Percentiles rank a stretch among this genome's conserved stretches.
Conservation (phyloP, 192 early-diverging fungal genomes). For the Coemansia sp. region DNA sequence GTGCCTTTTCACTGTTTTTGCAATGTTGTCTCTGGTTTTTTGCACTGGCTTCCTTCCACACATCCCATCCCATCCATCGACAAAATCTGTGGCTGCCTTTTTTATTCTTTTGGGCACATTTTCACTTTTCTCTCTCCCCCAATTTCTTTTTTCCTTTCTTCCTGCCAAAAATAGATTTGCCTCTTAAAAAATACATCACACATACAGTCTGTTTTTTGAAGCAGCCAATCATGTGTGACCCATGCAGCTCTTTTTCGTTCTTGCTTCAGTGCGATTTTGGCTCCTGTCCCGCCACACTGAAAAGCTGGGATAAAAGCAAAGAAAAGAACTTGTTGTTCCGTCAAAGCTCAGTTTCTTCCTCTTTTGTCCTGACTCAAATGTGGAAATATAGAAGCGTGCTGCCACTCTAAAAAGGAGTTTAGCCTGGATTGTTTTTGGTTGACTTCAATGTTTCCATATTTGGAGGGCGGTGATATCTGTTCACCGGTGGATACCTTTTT, state of each 20-base stretch:
- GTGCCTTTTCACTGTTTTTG: background rate
- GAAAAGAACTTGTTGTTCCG: too few relatives aligned
- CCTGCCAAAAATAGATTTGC: constrained; percentile 12
- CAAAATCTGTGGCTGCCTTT: constrained; percentile 6
- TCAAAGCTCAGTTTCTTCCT: too few relatives aligned
- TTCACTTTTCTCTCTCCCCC: background rate
- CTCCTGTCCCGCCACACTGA: too few relatives aligned
- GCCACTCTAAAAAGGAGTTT: too few relatives aligned
- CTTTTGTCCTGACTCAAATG: too few relatives aligned
- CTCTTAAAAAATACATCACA: background rate
- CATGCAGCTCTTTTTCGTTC: background rate
- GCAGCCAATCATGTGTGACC: constrained; percentile 1
- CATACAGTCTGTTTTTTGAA: background rate
- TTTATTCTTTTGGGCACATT: constrained; percentile 2
- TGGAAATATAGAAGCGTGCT: too few relatives aligned
- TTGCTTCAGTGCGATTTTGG: background rate
- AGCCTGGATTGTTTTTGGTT: background rate
- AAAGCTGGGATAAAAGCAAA: too few relatives aligned
- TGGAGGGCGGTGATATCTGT: background rate
- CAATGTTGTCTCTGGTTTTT: background rate
- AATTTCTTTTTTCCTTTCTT: background rate
- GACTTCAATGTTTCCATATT: background rate
- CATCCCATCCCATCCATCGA: background rate
- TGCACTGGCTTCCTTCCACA: background rate
- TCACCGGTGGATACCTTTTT: background rate